Evolutionary conservation across 208 protist species (phyloP).

Genomic region (Tritrichomonas musculus): DNA sequence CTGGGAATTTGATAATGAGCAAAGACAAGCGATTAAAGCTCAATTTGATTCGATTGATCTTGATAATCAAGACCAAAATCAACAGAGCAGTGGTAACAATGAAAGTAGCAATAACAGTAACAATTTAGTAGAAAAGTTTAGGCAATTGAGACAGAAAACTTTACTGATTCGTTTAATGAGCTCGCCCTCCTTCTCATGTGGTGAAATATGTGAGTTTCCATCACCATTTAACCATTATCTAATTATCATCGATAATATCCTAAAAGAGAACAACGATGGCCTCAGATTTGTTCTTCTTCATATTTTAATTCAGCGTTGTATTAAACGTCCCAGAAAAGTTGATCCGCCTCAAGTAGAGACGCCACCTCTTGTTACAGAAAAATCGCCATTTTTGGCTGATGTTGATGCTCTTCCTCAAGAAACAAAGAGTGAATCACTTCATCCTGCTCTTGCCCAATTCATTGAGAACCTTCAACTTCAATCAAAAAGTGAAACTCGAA

Average conservation of each 20-base stretch:
- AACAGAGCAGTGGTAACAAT: too few relatives aligned
- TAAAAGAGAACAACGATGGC: background rate
- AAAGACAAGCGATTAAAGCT: background rate
- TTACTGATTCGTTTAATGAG: background rate
- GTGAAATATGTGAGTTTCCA: background rate
- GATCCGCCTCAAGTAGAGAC: background rate
- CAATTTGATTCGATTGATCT: background rate
- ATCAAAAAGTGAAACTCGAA: background rate
- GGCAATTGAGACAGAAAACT: background rate
- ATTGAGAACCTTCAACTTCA: conserved; percentile 10
- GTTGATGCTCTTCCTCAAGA: conserved; percentile 9
- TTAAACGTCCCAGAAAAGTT: background rate
- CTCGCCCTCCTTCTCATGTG: background rate
- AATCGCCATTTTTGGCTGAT: background rate
- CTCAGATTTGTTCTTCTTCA: conserved; percentile 8
- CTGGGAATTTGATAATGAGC: background rate
- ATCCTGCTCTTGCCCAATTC: background rate
- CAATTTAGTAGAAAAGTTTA: background rate
- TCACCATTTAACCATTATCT: conserved; percentile 20
- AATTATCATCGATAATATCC: conserved; percentile 3
- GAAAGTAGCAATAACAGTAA: too few relatives aligned
- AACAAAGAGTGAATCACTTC: background rate
- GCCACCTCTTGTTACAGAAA: conserved; percentile 22
- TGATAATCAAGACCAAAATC: background rate
- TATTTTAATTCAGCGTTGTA: background rate